phyloP scores from a whole-genome alignment of 768 basidiomycete species.

The Clathrus columnatus region DNA sequence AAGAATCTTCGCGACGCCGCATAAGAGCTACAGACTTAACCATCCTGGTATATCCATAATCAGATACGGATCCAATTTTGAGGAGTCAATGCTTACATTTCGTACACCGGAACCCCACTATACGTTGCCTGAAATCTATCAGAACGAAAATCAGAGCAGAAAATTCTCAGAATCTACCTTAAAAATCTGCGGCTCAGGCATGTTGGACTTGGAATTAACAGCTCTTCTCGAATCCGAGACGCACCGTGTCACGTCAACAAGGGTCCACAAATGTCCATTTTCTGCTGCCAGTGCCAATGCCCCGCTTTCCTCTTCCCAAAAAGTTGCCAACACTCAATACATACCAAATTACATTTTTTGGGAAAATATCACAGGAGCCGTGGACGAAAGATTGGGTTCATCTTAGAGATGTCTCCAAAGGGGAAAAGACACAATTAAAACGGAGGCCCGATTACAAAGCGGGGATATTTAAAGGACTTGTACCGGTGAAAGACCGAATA shows the following conservation, averaged over 20 bases:
- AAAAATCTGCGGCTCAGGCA: conserved; percentile 85
- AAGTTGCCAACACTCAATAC: background rate
- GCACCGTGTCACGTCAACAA: conserved; percentile 6
- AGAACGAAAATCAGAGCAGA: conserved; percentile 6
- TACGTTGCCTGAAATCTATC: conserved; percentile 62
- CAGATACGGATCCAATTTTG: conserved; percentile 22
- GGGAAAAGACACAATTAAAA: background rate
- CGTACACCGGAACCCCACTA: conserved; percentile 87
- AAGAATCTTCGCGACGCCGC: conserved; percentile 91
- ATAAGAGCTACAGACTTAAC: conserved; percentile 95
- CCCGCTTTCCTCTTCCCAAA: background rate
- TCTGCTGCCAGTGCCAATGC: background rate
- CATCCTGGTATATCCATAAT: conserved; percentile 56
- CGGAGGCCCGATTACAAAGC: background rate
- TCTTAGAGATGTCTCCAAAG: background rate
- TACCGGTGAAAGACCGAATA: conserved; percentile 58
- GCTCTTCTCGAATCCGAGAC: background rate
- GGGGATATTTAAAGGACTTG: conserved; percentile 14
- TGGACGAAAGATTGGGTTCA: conserved; percentile 8
- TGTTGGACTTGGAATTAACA: conserved; percentile 24
- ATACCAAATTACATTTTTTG: background rate
- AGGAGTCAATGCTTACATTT: conserved; percentile 57
- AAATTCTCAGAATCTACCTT: conserved; percentile 43
- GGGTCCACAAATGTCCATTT: conserved; percentile 1
- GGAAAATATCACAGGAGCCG: background rate